Evolutionary conservation across 1,139 yeast species (phyloP), one percentile per base, ranked within the genome.

Genomic region (Geotrichum citri-aurantii): DNA sequence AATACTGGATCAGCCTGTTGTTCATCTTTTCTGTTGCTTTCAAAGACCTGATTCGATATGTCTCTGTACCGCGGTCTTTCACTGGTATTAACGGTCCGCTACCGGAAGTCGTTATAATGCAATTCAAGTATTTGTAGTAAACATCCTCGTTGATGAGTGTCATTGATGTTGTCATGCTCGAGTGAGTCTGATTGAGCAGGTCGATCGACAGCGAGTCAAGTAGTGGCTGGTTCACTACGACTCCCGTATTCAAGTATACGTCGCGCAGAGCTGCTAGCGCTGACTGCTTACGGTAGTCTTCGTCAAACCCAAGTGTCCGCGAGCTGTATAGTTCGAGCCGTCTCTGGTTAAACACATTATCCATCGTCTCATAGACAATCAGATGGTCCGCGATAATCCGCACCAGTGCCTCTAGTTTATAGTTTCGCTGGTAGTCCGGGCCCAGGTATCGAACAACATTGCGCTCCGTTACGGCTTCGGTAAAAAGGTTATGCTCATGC

Each of bases 321-420:
- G 47, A 42, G 46, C 51, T 54, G 21, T 49, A 33, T n/a, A 56
- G 55, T n/a, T 56, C 47, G 2, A 56, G 54, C 19, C 61, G 49
- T 29, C 53, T 54, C 24, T 51, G 33, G 50, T 56, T 59, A 11
- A 59, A 31, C 8, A 46, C 48, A 7, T 49, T 50, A 52, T 68
- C 69, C 61, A 66, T 65, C 12, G 66, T 60, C 52, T 65, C 70
- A 57, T 67, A 68, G 4, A 67, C 59, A 47, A 63, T 56, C 53
- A 68, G 63, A 50, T 65, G 59, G 48, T 68, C 71, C 2, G 69
- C 69, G 48, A 68, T 53, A 68, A 65, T 67, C 26, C 71, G 54
- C n/a, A 66, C 66, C 2, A 69, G 64, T 1, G 69, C 68, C 50
- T 68, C 71, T 7, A 68, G 53, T 24, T 57, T 58, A 1, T 66